Conservation (phyloP, 148 eudicot genomes). For the Polygonum maritimum region DNA sequence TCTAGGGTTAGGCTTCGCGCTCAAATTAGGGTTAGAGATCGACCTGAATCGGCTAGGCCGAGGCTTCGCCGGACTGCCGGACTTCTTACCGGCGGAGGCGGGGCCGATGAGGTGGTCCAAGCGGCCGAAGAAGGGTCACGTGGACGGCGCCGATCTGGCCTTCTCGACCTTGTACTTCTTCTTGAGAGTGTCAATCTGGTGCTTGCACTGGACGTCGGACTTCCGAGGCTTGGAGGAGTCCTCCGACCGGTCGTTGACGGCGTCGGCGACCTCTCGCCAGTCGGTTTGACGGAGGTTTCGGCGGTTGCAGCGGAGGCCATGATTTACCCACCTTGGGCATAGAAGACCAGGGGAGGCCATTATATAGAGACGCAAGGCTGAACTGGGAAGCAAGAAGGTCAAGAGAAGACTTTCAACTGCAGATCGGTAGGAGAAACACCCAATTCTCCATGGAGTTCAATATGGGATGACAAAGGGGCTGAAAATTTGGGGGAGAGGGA, state of each 20-base stretch:
- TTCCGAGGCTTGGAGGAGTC: constrained; percentile 45
- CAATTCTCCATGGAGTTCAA: too few species aligned
- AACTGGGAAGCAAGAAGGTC: background rate
- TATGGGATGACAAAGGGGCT: too few species aligned
- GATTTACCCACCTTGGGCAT: constrained; percentile 91
- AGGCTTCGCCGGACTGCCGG: constrained; percentile 21
- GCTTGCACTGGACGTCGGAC: constrained; percentile 84
- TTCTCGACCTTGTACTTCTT: constrained; percentile 33
- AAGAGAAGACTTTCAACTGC: too few species aligned
- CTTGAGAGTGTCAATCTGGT: constrained; percentile 83
- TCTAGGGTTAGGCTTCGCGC: background rate
- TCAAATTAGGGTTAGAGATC: too few species aligned
- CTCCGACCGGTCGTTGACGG: constrained; percentile 45
- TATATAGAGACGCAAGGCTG: too few species aligned
- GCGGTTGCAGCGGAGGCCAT: constrained; percentile 56
- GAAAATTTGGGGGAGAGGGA: too few species aligned
- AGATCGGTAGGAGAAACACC: too few species aligned
- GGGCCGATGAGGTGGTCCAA: constrained; percentile 61
- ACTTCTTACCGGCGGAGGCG: constrained; percentile 53
- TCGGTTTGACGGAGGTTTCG: constrained; percentile 88
- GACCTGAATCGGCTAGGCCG: constrained; percentile 19
- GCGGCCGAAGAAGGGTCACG: constrained; percentile 55
- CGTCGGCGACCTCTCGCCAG: constrained; percentile 84
- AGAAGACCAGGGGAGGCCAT: background rate
- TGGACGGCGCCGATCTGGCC: constrained; percentile 19